A percentile compares a stretch with the other conserved stretches of the same genome.
phyloP scores from a whole-genome alignment of 495 filamentous ascomycete genomes.

The Neurospora sp. region DNA sequence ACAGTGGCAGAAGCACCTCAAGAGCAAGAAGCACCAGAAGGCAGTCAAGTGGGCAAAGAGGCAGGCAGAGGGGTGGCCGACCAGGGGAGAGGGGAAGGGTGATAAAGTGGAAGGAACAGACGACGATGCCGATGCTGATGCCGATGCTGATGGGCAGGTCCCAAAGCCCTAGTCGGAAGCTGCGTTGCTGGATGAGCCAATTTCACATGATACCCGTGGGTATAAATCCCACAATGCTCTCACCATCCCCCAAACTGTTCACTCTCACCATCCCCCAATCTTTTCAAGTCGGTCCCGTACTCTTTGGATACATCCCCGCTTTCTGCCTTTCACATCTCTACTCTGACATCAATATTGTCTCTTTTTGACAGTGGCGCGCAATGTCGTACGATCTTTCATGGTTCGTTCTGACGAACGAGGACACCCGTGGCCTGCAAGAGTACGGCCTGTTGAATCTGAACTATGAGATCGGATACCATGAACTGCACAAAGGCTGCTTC shows the following conservation, averaged over 20 bases:
- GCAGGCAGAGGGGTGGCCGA: slow-evolving; percentile 6
- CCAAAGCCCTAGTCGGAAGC: background rate
- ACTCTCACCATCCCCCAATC: background rate
- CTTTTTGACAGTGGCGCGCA: background rate
- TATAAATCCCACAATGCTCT: background rate
- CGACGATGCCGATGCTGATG: background rate
- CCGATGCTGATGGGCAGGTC: background rate
- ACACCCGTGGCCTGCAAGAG: background rate
- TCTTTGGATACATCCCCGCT: background rate
- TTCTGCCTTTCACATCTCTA: background rate
- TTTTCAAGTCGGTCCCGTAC: background rate
- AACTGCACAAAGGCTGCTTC: background rate
- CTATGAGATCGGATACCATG: background rate
- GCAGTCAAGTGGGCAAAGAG: slow-evolving; percentile 11
- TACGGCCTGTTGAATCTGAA: background rate
- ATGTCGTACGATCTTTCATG: background rate
- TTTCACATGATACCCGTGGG: background rate
- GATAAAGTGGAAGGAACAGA: background rate
- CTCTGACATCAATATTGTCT: background rate
- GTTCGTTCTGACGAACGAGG: background rate
- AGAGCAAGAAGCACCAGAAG: slow-evolving; percentile 48
- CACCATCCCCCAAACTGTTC: background rate
- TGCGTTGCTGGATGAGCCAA: background rate
- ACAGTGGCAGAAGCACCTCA: slow-evolving; percentile 67
- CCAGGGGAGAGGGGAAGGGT: background rate